A percentile compares a stretch with the other conserved stretches of the same genome.
Evolutionary conservation across 805 yeast species (phyloP).

Genomic region (Limtongia smithiae): DNA sequence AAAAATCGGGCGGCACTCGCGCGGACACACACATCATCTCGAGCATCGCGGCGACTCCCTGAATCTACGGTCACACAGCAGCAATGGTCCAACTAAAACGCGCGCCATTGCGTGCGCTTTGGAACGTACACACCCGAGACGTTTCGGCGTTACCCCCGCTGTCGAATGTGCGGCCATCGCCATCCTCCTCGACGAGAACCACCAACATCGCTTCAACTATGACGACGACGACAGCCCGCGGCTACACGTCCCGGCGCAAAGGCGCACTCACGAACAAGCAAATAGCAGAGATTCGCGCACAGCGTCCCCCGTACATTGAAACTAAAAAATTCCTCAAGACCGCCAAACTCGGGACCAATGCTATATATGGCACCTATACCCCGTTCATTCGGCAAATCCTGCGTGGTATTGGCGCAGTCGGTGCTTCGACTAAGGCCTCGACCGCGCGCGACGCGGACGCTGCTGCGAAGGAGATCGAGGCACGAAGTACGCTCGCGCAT

Average conservation of each 20-base stretch:
- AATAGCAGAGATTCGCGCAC: constrained; percentile 9
- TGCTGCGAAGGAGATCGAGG: background rate
- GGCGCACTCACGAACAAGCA: constrained; percentile 15
- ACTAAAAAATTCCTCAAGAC: constrained; percentile 11
- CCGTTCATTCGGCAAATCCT: constrained; percentile 14
- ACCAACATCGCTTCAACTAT: no score
- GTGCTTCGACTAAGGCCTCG: background rate
- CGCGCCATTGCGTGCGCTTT: no score
- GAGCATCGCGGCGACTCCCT: no score
- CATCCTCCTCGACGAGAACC: no score
- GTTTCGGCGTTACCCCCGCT: no score
- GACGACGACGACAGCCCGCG: no score
- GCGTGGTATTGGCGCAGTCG: constrained; percentile 10
- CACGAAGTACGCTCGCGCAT: constrained; percentile 1
- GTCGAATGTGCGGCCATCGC: no score
- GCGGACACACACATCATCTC: no score
- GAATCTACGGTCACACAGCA: no score
- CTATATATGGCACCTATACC: constrained; percentile 20
- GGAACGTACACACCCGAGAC: no score
- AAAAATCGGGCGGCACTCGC: no score
- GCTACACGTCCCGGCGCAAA: background rate
- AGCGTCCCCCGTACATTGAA: constrained; percentile 21
- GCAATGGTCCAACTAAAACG: no score
- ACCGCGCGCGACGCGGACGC: constrained; percentile 5
- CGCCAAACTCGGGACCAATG: constrained; percentile 8